Evolutionary conservation across 2,329 filamentous ascomycete genomes (phyloP).

Genomic region (Stemphylium vesicarium): DNA sequence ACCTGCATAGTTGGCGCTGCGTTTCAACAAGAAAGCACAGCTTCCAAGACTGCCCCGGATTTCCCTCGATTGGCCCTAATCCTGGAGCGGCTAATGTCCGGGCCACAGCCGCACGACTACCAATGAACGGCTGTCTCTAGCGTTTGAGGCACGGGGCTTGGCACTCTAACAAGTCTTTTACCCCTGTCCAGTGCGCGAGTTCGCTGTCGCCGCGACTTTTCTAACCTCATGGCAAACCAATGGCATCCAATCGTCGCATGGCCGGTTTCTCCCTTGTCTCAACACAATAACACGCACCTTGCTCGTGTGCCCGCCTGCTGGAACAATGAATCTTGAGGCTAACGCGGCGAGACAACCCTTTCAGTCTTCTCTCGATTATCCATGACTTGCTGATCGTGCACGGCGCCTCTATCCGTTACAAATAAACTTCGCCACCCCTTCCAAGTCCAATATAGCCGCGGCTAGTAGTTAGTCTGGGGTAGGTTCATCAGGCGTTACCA

Average conservation of each 20-base stretch:
- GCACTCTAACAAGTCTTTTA: constrained; percentile 26
- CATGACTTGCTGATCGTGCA: not conserved
- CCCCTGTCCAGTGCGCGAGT: constrained; percentile 17
- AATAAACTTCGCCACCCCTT: constrained; percentile 9
- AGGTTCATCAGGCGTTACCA: constrained; percentile 15
- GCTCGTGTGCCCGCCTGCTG: not conserved
- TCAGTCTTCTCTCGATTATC: not conserved
- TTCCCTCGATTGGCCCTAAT: constrained; percentile 19
- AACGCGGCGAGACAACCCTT: constrained; percentile 6
- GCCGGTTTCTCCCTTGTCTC: constrained; percentile 14
- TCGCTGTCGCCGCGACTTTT: constrained; percentile 16
- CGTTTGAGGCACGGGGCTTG: constrained; percentile 29
- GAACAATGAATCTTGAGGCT: not conserved
- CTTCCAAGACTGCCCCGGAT: constrained; percentile 31
- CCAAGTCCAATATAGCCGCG: constrained; percentile 10
- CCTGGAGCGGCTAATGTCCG: constrained; percentile 28
- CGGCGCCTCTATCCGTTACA: not conserved
- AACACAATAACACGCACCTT: constrained; percentile 27
- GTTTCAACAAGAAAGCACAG: constrained; percentile 8
- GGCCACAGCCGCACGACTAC: constrained; percentile 20
- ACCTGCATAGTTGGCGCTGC: constrained; percentile 5
- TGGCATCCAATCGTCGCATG: constrained; percentile 23
- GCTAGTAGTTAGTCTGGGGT: constrained; percentile 15
- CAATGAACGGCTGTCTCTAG: constrained; percentile 24
- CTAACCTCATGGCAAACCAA: constrained; percentile 25